Percentiles rank a stretch among this genome's conserved stretches.
phyloP scores from a whole-genome alignment of 192 early-diverging fungal genomes.

The Coemansia sp. region DNA sequence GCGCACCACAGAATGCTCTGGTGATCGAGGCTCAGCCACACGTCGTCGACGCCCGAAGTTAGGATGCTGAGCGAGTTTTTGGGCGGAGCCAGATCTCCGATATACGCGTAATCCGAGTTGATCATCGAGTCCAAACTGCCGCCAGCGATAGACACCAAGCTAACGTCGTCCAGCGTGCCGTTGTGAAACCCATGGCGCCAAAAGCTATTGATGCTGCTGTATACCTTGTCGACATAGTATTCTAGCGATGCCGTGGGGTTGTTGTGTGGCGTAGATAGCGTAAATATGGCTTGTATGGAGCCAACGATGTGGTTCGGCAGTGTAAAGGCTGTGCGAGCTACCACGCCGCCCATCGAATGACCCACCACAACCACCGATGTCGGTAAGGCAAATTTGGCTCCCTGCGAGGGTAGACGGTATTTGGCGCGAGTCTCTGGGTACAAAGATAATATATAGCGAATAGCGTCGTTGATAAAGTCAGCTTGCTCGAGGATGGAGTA shows the following conservation, averaged over 20 bases:
- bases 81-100: constrained; percentile 62
- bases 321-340: constrained; percentile 75
- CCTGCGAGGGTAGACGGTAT: constrained; percentile 14
- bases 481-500: constrained; percentile 86
- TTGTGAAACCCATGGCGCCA: constrained; percentile 62
- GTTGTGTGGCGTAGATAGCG: constrained; percentile 85
- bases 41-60: constrained; percentile 73
- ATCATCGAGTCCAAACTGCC: constrained; percentile 87
- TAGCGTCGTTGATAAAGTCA: constrained; percentile 76
- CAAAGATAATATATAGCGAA: constrained; percentile 71
- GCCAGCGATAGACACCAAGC: constrained; percentile 85
- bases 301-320: constrained; percentile 68
- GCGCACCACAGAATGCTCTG: constrained; percentile 90
- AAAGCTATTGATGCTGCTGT: constrained; percentile 64
- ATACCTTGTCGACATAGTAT: constrained; percentile 58
- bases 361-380: constrained; percentile 80
- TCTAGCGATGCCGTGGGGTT: constrained; percentile 76
- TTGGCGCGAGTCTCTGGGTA: constrained; percentile 57
- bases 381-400: constrained; percentile 53
- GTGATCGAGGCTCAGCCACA: constrained; percentile 90
- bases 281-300: constrained; percentile 80
- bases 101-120: constrained; percentile 72
- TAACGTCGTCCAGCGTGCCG: constrained; percentile 56
- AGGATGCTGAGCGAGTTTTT: constrained; percentile 76
- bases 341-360: constrained; percentile 98